Evolutionary conservation across 2,329 filamentous ascomycete species (phyloP), one percentile per base, ranked within the genome.

Genomic region (Alternaria brassicae): DNA sequence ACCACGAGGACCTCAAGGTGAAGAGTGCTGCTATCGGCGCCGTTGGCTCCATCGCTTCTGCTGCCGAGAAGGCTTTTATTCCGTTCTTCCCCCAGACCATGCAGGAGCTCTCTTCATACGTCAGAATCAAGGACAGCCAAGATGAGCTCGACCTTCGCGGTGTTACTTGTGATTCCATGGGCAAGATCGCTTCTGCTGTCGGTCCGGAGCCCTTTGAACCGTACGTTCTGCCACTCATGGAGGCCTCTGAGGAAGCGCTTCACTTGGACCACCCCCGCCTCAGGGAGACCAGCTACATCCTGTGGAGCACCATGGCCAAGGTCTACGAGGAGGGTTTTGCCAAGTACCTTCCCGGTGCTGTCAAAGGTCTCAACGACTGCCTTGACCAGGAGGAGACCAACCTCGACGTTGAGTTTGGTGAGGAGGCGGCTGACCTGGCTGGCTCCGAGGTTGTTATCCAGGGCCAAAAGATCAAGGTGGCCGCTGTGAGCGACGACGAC

Each of bases 51-150:
- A 91, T 98, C 67, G 95, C 95, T 30, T 89, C 90, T 13, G 92
- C 93, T 53, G 88, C 95, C 56, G 91, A 92, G 73, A 86, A 89
- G 62, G 87, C 86, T 13, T 99, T 98, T 83, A 81, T 90, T 70
- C 92, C 93, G n/a, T 98, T 91, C 84, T 97, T 98, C 77, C 88
- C 92, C 71, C 85, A 91, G 64, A 93, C 92, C 27, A 97, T 99
- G 92, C 86, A 91, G 63, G 88, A 91, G n/a, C 87, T 98, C 57
- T 92, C 91, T 54, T 86, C 87, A 53, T 97, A 92, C 71, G 90
- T 95, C 65, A 85, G 86, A 54, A 89, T 96, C 79, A 97, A 97
- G 83, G 91, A 93, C 53, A 91, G 87, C 60, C 91, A 96, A 67
- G 93, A 96, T 51, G 92, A 97, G 75, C 87, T 98, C 53, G 90